phyloP scores from a whole-genome alignment of 2,329 filamentous ascomycete species.

The Endothia cerciana region DNA sequence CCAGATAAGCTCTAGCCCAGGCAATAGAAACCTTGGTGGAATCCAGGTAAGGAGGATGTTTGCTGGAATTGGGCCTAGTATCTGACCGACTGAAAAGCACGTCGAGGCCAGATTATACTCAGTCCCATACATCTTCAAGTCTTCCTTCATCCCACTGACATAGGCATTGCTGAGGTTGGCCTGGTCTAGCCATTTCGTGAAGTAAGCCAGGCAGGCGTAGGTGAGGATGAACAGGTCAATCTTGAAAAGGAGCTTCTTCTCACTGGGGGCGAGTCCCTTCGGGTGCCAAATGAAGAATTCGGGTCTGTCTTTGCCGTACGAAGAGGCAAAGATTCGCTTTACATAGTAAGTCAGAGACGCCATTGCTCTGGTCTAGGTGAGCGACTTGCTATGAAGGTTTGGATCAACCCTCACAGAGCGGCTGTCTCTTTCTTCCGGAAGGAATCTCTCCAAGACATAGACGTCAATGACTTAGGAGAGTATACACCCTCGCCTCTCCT shows the following conservation, averaged over 20 bases:
- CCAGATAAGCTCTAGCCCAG: conserved; percentile 48
- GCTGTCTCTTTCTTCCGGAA: neutral
- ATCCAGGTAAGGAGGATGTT: conserved; percentile 40
- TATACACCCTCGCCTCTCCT: neutral
- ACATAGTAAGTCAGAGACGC: conserved; percentile 29
- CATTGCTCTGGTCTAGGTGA: conserved; percentile 6
- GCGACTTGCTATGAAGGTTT: neutral
- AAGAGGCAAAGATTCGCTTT: conserved; percentile 36
- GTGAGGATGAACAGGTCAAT: conserved; percentile 39
- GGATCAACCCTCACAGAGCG: neutral
- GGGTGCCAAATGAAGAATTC: conserved; percentile 38
- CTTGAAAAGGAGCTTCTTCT: conserved; percentile 38
- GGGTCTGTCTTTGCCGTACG: conserved; percentile 34
- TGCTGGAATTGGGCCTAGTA: conserved; percentile 32
- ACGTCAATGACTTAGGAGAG: neutral
- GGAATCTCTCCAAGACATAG: neutral
- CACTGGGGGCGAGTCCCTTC: conserved; percentile 29
- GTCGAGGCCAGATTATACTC: conserved; percentile 31
- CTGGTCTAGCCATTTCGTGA: conserved; percentile 37
- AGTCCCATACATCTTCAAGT: conserved; percentile 40
- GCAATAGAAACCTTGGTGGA: conserved; percentile 47
- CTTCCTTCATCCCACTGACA: conserved; percentile 52
- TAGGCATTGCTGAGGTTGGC: conserved; percentile 47
- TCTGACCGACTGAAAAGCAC: conserved; percentile 30
- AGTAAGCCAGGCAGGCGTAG: conserved; percentile 36